phyloP scores from a whole-genome alignment of 805 yeast species.

The Tetrapisispora fleetii region DNA sequence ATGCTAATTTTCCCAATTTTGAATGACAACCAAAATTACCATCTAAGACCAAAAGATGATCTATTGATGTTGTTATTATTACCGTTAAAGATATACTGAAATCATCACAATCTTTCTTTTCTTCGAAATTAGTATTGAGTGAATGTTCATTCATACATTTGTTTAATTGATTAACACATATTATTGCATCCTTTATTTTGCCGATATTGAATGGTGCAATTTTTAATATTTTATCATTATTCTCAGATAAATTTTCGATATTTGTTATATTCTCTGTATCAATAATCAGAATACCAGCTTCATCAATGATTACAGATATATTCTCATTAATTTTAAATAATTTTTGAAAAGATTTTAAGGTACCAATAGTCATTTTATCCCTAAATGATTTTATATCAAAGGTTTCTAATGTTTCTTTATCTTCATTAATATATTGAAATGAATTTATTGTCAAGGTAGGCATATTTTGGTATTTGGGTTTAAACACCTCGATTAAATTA shows the following conservation, averaged over 20 bases:
- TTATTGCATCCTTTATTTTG: slow-evolving; percentile 16
- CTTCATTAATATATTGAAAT: slow-evolving; percentile 1
- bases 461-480: slow-evolving; percentile 17
- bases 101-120: slow-evolving; percentile 1
- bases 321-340: slow-evolving; percentile 18
- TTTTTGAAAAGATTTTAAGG: slow-evolving; percentile 15
- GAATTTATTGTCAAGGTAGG: slow-evolving; percentile 14
- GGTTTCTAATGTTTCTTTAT: not conserved
- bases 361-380: not conserved
- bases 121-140: not conserved
- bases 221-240: slow-evolving; percentile 8
- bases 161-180: slow-evolving; percentile 8
- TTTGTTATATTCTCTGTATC: slow-evolving; percentile 11
- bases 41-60: slow-evolving; percentile 15
- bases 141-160: not conserved
- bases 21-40: slow-evolving; percentile 12
- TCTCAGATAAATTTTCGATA: slow-evolving; percentile 3
- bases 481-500: slow-evolving; percentile 8
- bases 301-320: slow-evolving; percentile 15
- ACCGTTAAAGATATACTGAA: slow-evolving; percentile 8
- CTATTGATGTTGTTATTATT: slow-evolving; percentile 13
- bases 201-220: slow-evolving; percentile 17
- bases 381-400: not conserved
- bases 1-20: slow-evolving; percentile 12
- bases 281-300: slow-evolving; percentile 17